These are phyloP conservation scores for Nakazawaea wickerhamii DNA, from an alignment of 805 yeast species.

Conservation along the genomic window DNA sequence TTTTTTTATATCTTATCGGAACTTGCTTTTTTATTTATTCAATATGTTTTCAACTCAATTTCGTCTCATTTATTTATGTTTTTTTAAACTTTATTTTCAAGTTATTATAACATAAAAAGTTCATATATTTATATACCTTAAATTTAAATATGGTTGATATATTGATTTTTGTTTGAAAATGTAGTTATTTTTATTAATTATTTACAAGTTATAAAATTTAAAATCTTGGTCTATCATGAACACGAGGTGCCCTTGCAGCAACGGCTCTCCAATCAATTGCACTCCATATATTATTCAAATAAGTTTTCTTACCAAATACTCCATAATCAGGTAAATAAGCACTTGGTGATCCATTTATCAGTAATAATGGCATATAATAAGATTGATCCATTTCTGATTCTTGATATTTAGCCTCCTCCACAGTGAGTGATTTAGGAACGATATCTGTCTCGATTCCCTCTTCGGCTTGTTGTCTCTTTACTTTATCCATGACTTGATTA, in stretches of 20 bases:
- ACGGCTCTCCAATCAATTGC: conserved; percentile 81
- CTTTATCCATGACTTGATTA: conserved; percentile 24
- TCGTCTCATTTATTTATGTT: no score
- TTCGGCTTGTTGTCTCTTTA: conserved; percentile 17
- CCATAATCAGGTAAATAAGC: conserved; percentile 73
- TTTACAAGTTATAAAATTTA: neutral
- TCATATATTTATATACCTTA: no score
- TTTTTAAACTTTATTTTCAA: no score
- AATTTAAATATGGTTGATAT: no score
- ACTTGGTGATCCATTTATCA: conserved; percentile 69
- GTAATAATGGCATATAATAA: conserved; percentile 51
- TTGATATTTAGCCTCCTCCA: conserved; percentile 34
- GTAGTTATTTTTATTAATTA: neutral
- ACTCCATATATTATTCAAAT: conserved; percentile 69
- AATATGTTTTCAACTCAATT: no score
- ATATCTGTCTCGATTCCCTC: neutral
- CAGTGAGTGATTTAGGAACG: conserved; percentile 21
- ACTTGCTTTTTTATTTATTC: no score
- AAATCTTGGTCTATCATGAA: conserved; percentile 11
- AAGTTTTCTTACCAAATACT: conserved; percentile 67
- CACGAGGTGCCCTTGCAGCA: conserved; percentile 35
- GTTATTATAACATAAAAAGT: no score
- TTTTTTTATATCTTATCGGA: no score
- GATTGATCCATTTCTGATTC: conserved; percentile 36
- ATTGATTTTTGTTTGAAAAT: no score